Base-by-base conservation (phyloP, 2,329 filamentous ascomycete species). In the Stenocarpella maydis region DNA sequence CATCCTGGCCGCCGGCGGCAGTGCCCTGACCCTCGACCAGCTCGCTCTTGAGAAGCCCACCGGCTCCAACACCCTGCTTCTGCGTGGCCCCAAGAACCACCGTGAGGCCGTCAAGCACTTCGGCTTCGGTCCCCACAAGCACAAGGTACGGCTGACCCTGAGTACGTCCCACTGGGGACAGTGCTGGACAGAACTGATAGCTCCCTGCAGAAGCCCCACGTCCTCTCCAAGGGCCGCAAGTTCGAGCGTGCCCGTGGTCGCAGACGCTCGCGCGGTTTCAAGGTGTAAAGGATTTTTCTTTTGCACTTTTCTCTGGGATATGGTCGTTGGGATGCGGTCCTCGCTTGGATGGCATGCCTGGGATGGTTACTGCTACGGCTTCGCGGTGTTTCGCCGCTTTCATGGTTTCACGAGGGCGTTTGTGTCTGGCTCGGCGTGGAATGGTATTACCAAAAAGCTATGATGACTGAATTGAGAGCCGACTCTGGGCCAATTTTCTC, bases 81-180 rank as follows among this genome's bases (percentile, higher is more conserved):
- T 99, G 82, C 93, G 96, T 84, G 96, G 96, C 75, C 95, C 96
- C 84, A 99, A 98, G 94, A 98, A 98, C 87, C 84, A 94, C 78
- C 92, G 96, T 82, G 96, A 99, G 91, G 93, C 96, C 74, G 88
- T 98, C 84, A 98, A 97, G 92, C 97, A 99, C 88, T 99, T 99
- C 82, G 96, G 97, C 82, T 92, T 99, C 79, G 97, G 96, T 76
- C 96, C 96, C 76, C 96, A 99, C 91, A 95, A 91, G 85, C 88
- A 97, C 92, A 99, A 98, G 92, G 93, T 94, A 83, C 76, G 87
- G 81, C 37, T 55, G 24, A n/a, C 21, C 43, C 43, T 31, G 61
- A 68, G 73, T 72, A 26, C 1, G 14, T 21, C 17, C 24, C 1
- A 5, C 5, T 2, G 28, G 8, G 14, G 15, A 2, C 7, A 17